Base-by-base conservation (phyloP, 345 rosid species). In the Passiflora organensis region DNA sequence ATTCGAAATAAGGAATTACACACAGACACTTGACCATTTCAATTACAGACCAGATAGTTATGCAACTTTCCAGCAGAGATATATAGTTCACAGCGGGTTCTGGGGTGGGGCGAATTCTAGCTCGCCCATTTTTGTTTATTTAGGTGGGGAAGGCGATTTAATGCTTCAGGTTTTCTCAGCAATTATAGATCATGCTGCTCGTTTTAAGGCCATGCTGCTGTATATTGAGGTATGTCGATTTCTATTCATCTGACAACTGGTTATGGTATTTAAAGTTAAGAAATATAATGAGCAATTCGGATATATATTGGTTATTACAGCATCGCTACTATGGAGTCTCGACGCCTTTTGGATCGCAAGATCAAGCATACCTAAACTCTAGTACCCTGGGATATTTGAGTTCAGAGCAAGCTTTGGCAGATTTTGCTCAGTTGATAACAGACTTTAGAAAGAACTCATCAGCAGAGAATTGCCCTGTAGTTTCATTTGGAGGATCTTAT, bases 321-420 rank as follows among this genome's bases (percentile, higher is more conserved):
- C 76, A 72, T 59, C 69, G 66, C 9, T 72, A 58, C 41, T 67
- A 72, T 39, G 66, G 77, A 32, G 66, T 48, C 0, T 67, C 66
- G 24, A 62, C 67, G 66, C 72, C 77, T n/a, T 72, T 67, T 6
- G 69, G 69, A 15, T 67, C 72, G 1, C 11, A n/a, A 53, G 72
- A 72, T 0, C 55, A 67, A 48, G 66, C 72, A 28, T 62, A 46
- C 37, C 28, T 14, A 23, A 63, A 58, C 28, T 10, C 72, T 0
- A 54, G 56, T 20, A 67, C 62, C 13, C 63, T 72, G 20, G 69
- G 76, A 36, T 72, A 53, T 51, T 37, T 72, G 6, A 72, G 69
- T 32, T 67, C 72, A 10, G 22, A 57, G 25, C 77, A 67, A 50
- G 77, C 72, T 36, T 46, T 67, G 48, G 77, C 69, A 43, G 72